Percentiles rank a stretch among this genome's conserved stretches.
Conservation (phyloP, 2,329 filamentous ascomycete genomes). For the Huntiella omanensis region DNA sequence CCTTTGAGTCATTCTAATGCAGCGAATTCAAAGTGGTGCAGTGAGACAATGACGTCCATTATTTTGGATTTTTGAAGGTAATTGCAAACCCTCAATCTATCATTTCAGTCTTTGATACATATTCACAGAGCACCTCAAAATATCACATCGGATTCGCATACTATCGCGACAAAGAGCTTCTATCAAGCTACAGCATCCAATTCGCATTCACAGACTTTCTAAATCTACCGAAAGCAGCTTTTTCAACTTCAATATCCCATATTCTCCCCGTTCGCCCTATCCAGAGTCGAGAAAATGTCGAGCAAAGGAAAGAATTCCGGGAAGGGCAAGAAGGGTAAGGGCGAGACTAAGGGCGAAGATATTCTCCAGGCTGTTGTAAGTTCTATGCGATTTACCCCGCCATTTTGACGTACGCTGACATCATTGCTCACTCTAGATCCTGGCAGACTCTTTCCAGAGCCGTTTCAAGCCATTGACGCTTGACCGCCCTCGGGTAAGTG, state of each 20-base stretch:
- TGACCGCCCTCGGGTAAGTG: conserved; percentile 63
- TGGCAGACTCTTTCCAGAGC: conserved; percentile 89
- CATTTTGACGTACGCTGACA: not conserved
- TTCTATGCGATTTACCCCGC: conserved; percentile 13
- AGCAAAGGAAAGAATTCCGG: conserved; percentile 16
- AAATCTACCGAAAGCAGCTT: too few species aligned
- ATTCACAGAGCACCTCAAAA: too few species aligned
- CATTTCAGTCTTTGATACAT: too few species aligned
- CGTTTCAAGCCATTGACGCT: conserved; percentile 78
- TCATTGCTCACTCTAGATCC: conserved; percentile 37
- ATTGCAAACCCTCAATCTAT: too few species aligned
- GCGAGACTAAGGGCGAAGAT: conserved; percentile 38
- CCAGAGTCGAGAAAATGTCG: conserved; percentile 2
- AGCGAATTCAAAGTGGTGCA: too few species aligned
- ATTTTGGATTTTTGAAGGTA: too few species aligned
- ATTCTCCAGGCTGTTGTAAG: conserved; percentile 37
- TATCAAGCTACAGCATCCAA: too few species aligned
- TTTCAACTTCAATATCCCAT: not conserved
- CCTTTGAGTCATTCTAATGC: too few species aligned
- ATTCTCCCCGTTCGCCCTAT: not conserved
- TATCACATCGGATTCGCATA: too few species aligned
- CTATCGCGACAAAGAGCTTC: too few species aligned
- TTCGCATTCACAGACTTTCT: too few species aligned
- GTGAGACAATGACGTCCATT: too few species aligned
- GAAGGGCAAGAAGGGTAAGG: conserved; percentile 34